Evolutionary conservation across 257 asterid species (phyloP).

Genomic region (Echites panduratus): DNA sequence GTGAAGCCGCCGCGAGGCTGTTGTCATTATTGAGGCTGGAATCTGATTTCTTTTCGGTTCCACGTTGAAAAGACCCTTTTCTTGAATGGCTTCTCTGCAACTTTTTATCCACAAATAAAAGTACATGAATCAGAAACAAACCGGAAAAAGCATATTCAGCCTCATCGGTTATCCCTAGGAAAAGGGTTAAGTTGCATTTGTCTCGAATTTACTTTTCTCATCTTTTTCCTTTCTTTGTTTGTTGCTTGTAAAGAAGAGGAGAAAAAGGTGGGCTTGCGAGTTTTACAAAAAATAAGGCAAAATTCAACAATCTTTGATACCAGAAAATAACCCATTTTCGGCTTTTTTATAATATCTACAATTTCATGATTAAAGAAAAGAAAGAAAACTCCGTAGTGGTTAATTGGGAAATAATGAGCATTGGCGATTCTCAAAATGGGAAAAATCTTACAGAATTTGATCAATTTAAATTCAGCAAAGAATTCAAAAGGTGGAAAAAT

Average conservation of each 20-base stretch:
- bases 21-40: slow-evolving; percentile 25
- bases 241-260: not conserved
- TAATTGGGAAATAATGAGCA: too few relatives aligned
- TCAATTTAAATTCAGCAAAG: too few relatives aligned
- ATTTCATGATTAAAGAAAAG: too few relatives aligned
- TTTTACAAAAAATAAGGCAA: not conserved
- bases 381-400: too few relatives aligned
- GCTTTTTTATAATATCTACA: too few relatives aligned
- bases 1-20: slow-evolving; percentile 34
- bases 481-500: not conserved
- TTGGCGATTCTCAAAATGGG: not conserved
- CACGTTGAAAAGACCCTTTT: slow-evolving; percentile 46
- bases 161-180: not conserved
- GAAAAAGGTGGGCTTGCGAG: not conserved
- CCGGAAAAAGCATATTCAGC: slow-evolving; percentile 11
- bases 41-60: slow-evolving; percentile 38
- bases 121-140: slow-evolving; percentile 13
- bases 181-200: not conserved
- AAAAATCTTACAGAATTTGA: too few relatives aligned
- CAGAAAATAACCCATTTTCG: too few relatives aligned
- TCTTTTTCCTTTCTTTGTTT: not conserved
- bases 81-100: slow-evolving; percentile 81
- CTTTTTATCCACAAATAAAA: slow-evolving; percentile 24
- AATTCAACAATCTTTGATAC: not conserved
- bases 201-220: not conserved